Evolutionary conservation across 129 eudicot species (phyloP).

Genomic region (Sambucus nigra): DNA sequence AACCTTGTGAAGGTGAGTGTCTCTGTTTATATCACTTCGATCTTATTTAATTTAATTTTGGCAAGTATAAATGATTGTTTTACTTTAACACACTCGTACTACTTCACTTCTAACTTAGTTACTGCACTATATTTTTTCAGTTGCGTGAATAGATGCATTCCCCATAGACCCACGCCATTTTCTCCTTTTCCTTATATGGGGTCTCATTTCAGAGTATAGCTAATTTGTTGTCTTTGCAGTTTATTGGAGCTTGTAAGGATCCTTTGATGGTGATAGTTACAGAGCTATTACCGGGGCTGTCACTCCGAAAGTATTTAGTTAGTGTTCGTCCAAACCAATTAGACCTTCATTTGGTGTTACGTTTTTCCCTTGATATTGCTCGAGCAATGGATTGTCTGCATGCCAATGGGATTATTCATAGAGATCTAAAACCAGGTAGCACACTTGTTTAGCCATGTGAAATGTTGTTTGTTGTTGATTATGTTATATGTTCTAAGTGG

Average conservation of each 20-base stretch:
- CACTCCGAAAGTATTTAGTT: constrained; percentile 44
- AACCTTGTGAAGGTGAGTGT: constrained; percentile 53
- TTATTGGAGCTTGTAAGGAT: constrained; percentile 60
- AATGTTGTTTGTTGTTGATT: too few species aligned
- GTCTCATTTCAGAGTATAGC: too few species aligned
- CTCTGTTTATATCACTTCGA: too few species aligned
- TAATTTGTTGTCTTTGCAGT: constrained; percentile 28
- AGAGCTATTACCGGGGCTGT: constrained; percentile 45
- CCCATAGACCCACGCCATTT: too few species aligned
- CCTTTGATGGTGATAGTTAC: constrained; percentile 62
- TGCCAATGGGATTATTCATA: constrained; percentile 58
- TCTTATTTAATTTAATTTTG: too few species aligned
- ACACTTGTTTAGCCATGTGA: neutral
- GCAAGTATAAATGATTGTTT: too few species aligned
- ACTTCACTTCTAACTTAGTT: too few species aligned
- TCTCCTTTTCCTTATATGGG: too few species aligned
- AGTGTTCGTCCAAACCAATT: constrained; percentile 38
- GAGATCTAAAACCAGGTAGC: constrained; percentile 52
- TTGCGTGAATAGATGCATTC: too few species aligned
- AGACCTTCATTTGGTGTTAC: constrained; percentile 34
- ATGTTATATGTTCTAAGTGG: too few species aligned
- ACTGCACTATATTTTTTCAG: too few species aligned
- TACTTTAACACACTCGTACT: too few species aligned
- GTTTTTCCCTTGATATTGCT: constrained; percentile 60
- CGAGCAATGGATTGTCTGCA: constrained; percentile 53